phyloP scores from a whole-genome alignment of 805 yeast species.

The Nakazawaea populi region DNA sequence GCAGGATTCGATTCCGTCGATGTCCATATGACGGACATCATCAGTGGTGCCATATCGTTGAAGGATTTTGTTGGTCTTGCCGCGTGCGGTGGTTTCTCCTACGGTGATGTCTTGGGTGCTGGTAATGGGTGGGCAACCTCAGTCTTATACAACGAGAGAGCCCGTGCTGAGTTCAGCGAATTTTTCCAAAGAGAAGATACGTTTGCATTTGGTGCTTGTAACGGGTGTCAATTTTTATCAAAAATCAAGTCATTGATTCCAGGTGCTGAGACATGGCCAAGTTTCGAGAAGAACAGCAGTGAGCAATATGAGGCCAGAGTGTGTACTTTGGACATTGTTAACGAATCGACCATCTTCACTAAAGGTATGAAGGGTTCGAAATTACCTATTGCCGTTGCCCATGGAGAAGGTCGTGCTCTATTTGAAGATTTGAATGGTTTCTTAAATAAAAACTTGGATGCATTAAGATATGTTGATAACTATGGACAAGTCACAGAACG shows the following conservation, averaged over 20 bases:
- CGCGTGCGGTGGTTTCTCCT: slow-evolving; percentile 98
- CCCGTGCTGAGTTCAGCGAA: slow-evolving; percentile 66
- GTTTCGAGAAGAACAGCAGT: slow-evolving; percentile 82
- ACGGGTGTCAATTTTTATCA: slow-evolving; percentile 95
- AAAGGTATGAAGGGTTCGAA: slow-evolving; percentile 90
- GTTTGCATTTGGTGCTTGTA: slow-evolving; percentile 97
- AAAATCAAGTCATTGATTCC: slow-evolving; percentile 84
- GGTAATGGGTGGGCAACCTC: slow-evolving; percentile 99
- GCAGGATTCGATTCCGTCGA: slow-evolving; percentile 95
- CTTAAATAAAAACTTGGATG: slow-evolving; percentile 46
- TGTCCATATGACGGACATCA: slow-evolving; percentile 93
- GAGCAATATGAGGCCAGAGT: slow-evolving; percentile 98
- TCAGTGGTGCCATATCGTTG: slow-evolving; percentile 64
- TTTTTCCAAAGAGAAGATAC: slow-evolving; percentile 91
- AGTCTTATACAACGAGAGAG: slow-evolving; percentile 74
- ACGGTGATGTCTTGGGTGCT: slow-evolving; percentile 98
- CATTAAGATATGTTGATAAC: slow-evolving; percentile 83
- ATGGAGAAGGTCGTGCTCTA: slow-evolving; percentile 93
- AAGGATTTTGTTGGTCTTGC: slow-evolving; percentile 88
- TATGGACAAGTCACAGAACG: slow-evolving; percentile 77
- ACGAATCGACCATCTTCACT: slow-evolving; percentile 63
- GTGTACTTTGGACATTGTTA: slow-evolving; percentile 73
- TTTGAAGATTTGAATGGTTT: slow-evolving; percentile 53
- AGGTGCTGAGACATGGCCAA: slow-evolving; percentile 94
- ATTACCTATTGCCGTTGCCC: slow-evolving; percentile 96